phyloP scores from a whole-genome alignment of 2,329 filamentous ascomycete species.

The Colletotrichum endophyticum region DNA sequence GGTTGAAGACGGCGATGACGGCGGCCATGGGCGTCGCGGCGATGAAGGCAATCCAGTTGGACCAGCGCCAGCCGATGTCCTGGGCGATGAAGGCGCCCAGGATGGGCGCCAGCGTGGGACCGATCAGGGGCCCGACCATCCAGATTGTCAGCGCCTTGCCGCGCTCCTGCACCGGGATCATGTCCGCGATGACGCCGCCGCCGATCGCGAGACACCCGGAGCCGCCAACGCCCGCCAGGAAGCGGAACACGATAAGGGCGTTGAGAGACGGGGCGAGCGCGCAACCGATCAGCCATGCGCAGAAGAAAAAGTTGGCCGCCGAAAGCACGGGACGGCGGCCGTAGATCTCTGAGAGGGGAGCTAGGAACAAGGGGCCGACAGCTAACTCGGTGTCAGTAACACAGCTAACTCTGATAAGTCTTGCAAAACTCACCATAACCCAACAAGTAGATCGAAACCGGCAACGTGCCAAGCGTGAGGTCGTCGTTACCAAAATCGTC shows the following conservation, averaged over 20 bases:
- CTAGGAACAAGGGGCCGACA: constrained; percentile 61
- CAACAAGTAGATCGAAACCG: constrained; percentile 66
- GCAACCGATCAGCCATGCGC: constrained; percentile 68
- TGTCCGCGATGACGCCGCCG: constrained; percentile 59
- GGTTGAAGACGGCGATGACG: constrained; percentile 44
- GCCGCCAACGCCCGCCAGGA: constrained; percentile 64
- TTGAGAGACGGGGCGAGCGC: constrained; percentile 61
- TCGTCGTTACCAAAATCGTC: constrained; percentile 48
- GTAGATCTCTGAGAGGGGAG: constrained; percentile 68
- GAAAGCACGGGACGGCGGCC: constrained; percentile 64
- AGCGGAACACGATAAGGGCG: constrained; percentile 63
- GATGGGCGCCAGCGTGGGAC: constrained; percentile 51
- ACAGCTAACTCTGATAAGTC: neutral
- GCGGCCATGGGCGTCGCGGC: constrained; percentile 37
- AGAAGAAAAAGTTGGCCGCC: constrained; percentile 63
- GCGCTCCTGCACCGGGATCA: constrained; percentile 53
- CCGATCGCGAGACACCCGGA: constrained; percentile 59
- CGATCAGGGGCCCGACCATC: constrained; percentile 46
- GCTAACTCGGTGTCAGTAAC: constrained; percentile 24
- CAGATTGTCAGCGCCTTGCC: constrained; percentile 56
- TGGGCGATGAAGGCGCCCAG: constrained; percentile 55
- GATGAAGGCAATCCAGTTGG: constrained; percentile 58
- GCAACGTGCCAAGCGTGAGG: constrained; percentile 51
- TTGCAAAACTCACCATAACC: constrained; percentile 45
- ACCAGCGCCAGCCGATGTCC: constrained; percentile 57